Evolutionary conservation across 2,329 filamentous ascomycete genomes (phyloP), one percentile per base, ranked within the genome.

Genomic region (Penicillium glabrum): DNA sequence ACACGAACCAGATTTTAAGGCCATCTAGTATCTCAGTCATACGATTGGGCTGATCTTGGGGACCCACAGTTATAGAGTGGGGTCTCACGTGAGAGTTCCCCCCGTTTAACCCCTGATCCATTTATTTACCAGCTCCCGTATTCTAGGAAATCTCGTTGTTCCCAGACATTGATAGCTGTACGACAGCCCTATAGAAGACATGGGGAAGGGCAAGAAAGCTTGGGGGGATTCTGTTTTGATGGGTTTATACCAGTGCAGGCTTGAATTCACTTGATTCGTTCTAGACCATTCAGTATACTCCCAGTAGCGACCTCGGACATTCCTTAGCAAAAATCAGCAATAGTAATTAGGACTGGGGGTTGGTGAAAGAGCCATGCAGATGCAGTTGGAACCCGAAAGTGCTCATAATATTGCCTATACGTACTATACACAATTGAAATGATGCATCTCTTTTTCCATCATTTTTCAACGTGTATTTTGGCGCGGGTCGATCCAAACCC

Each of bases 31-130:
- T 16, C 23, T 11, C 24, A 27, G 44, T 27, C n/a, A 27, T 24
- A 8, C 26, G 44, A 46, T 24, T 46, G 44, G 24, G 19, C 27
- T 33, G n/a, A 27, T 21, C n/a, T 33, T 19, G n/a, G n/a, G 27
- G n/a, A 27, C 7, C 27, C 44, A 46, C 23, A 23, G 8, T 19
- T 47, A 11, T 21, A 31, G n/a, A 48, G 46, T 35, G 46, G 46
- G 37, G 19, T 13, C n/a, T 50, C 47, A 50, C 33, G 47, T 50
- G 47, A 35, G 11, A 14, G 8, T 26, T 39, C 11, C 19, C 19
- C 47, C 47, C 27, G 29, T 50, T 48, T 54, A 65, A 58, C 61
- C 64, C 64, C 62, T 66, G 63, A 66, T 61, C 60, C 57, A 49
- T 41, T 50, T 3, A 27, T 29, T 39, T 31, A 5, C 11, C 23